Base-by-base conservation (phyloP, 139 green algal genomes). In the Zygnema circumcarinatum region DNA sequence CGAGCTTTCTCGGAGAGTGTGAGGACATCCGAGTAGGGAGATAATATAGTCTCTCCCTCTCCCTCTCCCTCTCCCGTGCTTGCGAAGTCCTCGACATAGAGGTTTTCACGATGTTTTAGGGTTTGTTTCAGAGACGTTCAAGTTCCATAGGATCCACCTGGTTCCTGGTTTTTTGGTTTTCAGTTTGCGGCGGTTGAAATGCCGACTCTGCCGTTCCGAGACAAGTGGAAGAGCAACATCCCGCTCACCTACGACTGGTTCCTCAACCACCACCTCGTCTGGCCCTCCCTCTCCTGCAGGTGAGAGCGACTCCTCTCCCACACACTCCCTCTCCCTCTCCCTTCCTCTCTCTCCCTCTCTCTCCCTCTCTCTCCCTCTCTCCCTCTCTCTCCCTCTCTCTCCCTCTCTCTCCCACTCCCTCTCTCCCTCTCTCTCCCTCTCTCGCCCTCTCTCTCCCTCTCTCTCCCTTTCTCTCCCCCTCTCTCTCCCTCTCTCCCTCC, bases 191-290 rank as follows among this genome's bases (percentile, higher is more conserved):
- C 68, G 35, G 16, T 76, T 25, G 22, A 20, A 53, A 47, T 69
- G 47, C 74, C 32, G 47, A 31, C 39, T 54, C 39, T 21, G 31
- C 74, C 74, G 32, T 0, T 81, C 29, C 22, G 41, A 32, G 39
- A 38, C 22, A 81, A 81, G 41, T 90, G 86, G 86, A 89, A 89
- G 82, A 35, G 35, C 33, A 38, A 87, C 31, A 41, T 95, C 29
- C 94, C 94, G 1, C 75, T 94, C 67, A 76, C 96, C 36, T 98
- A 98, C 79, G 95, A 98, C 84, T 96, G 92, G 89, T 95, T 98
- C 41, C 74, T 85, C 1, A 95, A 96, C 88, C 94, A 98, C 90
- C 90, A 95, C 87, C 88, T 96, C 33, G 89, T 91, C 1, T 98
- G 95, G 95, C 95, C 95, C 0, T 96, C 94, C 0, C 93, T 97